A percentile compares a stretch with the other conserved stretches of the same genome.
Conservation (phyloP, 73 alveolate species). For the Paramecium pentaurelia region DNA sequence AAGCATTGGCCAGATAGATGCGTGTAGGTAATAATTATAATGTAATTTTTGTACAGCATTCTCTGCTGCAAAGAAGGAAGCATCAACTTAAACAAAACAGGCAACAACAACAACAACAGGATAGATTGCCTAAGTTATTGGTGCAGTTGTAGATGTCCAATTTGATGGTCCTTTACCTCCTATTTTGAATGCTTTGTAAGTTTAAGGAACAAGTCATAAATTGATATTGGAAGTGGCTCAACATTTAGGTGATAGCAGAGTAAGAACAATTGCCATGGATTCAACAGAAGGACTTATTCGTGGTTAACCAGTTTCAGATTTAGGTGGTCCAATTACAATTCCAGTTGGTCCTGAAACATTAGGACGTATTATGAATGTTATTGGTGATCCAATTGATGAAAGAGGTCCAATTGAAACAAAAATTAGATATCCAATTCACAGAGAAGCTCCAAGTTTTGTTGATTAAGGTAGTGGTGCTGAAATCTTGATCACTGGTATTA, state of each 20-base stretch:
- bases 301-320: constrained; percentile 88
- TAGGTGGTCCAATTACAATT: constrained; percentile 92
- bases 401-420: constrained; percentile 84
- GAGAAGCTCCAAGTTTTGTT: constrained; percentile 94
- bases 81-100: constrained; percentile 25
- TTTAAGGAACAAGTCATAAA: constrained; percentile 77
- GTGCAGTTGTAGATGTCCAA: constrained; percentile 98
- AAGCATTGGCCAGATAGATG: constrained; percentile 30
- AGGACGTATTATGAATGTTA: constrained; percentile 95
- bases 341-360: constrained; percentile 97
- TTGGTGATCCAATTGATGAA: constrained; percentile 97
- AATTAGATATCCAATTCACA: constrained; percentile 87
- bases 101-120: constrained; percentile 46
- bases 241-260: constrained; percentile 93
- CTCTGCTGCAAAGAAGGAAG: constrained; percentile 60
- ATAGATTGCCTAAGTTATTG: constrained; percentile 92
- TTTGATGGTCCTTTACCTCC: constrained; percentile 95
- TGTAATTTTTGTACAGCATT: not conserved
- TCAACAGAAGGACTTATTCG: constrained; percentile 96
- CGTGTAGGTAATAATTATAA: not conserved
- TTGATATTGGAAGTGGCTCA: constrained; percentile 96
- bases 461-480: constrained; percentile 92
- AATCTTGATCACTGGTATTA: constrained; percentile 87
- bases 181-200: constrained; percentile 94
- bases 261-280: constrained; percentile 97